A percentile compares a stretch with the other conserved stretches of the same genome.
Conservation (phyloP, 1,284 basidiomycete genomes). For the Melampsora americana region DNA sequence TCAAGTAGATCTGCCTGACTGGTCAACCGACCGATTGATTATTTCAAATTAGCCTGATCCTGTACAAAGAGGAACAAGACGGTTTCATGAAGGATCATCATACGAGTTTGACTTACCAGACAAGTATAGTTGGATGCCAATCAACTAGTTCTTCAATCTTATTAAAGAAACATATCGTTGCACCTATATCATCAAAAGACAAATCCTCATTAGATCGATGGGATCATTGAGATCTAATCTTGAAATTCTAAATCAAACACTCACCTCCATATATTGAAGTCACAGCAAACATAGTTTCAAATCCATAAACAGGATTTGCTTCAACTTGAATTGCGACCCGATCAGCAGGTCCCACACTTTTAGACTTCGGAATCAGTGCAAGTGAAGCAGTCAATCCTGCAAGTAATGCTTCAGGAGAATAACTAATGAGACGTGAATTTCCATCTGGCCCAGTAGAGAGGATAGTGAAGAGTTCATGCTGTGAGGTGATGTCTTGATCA, state of each 20-base stretch:
- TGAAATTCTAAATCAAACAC: neutral
- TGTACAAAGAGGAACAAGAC: neutral
- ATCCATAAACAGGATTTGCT: slow-evolving; percentile 13
- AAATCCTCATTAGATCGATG: neutral
- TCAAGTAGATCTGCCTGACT: no score
- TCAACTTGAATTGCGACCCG: slow-evolving; percentile 10
- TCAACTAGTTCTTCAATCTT: slow-evolving; percentile 25
- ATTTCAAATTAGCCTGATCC: neutral
- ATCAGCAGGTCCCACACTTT: slow-evolving; percentile 10
- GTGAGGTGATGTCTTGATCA: neutral
- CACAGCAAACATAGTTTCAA: neutral
- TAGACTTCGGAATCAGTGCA: slow-evolving; percentile 10
- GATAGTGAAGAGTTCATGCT: neutral
- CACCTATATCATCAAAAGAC: slow-evolving; percentile 10
- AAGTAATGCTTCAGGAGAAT: slow-evolving; percentile 12
- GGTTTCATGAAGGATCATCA: neutral
- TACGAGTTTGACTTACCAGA: neutral
- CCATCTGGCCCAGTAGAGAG: neutral
- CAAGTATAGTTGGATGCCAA: slow-evolving; percentile 31
- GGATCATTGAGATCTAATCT: neutral
- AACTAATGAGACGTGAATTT: neutral
- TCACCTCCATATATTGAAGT: slow-evolving; percentile 26
- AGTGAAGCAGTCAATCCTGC: slow-evolving; percentile 33
- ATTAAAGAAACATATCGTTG: slow-evolving; percentile 23
- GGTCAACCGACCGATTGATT: neutral